A percentile compares a stretch with the other conserved stretches of the same genome.
phyloP scores from a whole-genome alignment of 768 basidiomycete species.

The Albatrellus ellisii region DNA sequence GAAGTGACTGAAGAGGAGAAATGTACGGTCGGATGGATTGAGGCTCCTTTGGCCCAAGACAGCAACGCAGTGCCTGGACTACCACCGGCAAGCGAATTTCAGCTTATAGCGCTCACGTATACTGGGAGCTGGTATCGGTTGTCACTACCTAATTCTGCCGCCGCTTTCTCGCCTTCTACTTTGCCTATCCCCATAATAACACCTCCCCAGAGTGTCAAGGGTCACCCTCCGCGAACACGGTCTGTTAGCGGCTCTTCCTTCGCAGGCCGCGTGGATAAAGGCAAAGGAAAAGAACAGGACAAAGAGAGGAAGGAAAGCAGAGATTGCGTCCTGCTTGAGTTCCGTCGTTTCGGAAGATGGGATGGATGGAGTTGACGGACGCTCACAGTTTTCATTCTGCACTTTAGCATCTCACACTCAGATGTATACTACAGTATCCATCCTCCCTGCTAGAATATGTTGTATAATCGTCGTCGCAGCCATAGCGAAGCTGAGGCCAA shows the following conservation, averaged over 20 bases:
- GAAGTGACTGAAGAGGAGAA: slow-evolving; percentile 73
- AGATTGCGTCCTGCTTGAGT: slow-evolving; percentile 63
- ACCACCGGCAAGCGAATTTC: slow-evolving; percentile 34
- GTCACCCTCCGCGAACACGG: slow-evolving; percentile 29
- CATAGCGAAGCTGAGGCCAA: too few species aligned
- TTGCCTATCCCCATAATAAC: slow-evolving; percentile 16
- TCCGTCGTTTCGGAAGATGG: slow-evolving; percentile 74
- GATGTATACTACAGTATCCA: slow-evolving; percentile 7
- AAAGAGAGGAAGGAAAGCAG: slow-evolving; percentile 46
- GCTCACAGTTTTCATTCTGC: background rate
- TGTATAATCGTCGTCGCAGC: too few species aligned
- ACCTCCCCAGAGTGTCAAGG: slow-evolving; percentile 32
- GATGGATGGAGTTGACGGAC: slow-evolving; percentile 58
- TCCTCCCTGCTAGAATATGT: background rate
- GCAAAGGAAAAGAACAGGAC: slow-evolving; percentile 52
- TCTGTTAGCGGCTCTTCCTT: slow-evolving; percentile 45
- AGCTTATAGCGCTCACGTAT: slow-evolving; percentile 77
- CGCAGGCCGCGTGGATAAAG: slow-evolving; percentile 31
- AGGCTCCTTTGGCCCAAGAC: slow-evolving; percentile 29
- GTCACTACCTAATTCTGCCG: slow-evolving; percentile 32
- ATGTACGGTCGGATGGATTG: slow-evolving; percentile 81
- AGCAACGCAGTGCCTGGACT: slow-evolving; percentile 15
- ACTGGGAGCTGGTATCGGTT: slow-evolving; percentile 90
- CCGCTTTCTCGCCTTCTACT: slow-evolving; percentile 14
- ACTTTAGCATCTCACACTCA: slow-evolving; percentile 3